A percentile compares a stretch with the other conserved stretches of the same genome.
These are phyloP conservation scores for Aureobasidium sp. DNA, from an alignment of 2,329 filamentous ascomycete genomes.

Conservation along the genomic window DNA sequence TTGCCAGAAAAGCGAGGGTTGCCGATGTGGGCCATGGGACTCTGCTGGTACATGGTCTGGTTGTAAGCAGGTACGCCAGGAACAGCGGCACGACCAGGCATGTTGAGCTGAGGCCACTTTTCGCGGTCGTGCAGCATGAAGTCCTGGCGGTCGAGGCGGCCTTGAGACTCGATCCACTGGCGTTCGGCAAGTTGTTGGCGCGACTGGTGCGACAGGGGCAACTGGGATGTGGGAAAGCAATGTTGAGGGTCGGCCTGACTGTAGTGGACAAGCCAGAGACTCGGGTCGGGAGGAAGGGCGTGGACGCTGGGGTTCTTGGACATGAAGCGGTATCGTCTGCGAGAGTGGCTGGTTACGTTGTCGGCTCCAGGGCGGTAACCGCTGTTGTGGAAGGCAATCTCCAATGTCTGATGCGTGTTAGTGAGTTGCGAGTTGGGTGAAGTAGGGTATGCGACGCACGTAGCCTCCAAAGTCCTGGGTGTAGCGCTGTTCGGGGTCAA, in stretches of 20 bases:
- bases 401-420: slow-evolving; percentile 56
- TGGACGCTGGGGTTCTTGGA: slow-evolving; percentile 64
- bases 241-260: slow-evolving; percentile 65
- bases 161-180: slow-evolving; percentile 57
- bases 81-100: slow-evolving; percentile 41
- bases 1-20: slow-evolving; percentile 16
- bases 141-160: slow-evolving; percentile 78
- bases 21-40: slow-evolving; percentile 16
- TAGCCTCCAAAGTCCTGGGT: slow-evolving; percentile 64
- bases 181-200: slow-evolving; percentile 39
- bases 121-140: slow-evolving; percentile 87
- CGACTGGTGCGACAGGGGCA: slow-evolving; percentile 45
- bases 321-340: slow-evolving; percentile 77
- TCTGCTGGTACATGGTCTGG: slow-evolving; percentile 16
- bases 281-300: slow-evolving; percentile 63
- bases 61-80: slow-evolving; percentile 9
- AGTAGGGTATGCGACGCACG: slow-evolving; percentile 35
- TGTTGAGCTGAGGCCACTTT: slow-evolving; percentile 80
- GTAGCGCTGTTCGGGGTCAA: slow-evolving; percentile 67
- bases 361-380: slow-evolving; percentile 71
- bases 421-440: background rate
- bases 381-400: slow-evolving; percentile 73
- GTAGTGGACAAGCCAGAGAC: slow-evolving; percentile 88
- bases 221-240: slow-evolving; percentile 58
- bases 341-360: slow-evolving; percentile 63